phyloP scores from a whole-genome alignment of 495 filamentous ascomycete genomes.

The Hyphodiscus hymeniophilus region DNA sequence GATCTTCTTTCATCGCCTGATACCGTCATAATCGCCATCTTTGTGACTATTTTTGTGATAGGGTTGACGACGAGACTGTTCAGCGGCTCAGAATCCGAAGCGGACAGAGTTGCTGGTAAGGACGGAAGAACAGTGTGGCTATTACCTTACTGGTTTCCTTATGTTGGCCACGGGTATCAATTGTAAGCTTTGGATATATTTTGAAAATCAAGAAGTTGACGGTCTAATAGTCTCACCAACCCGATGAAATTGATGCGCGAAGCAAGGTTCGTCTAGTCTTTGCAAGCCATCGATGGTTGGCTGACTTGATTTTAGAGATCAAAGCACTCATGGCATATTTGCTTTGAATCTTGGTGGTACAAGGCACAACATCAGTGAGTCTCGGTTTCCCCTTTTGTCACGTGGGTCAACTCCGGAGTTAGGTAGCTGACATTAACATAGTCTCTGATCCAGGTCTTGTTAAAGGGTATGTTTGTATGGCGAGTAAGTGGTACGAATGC shows the following conservation, averaged over 20 bases:
- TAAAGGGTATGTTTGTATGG: constrained; percentile 19
- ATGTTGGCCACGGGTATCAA: constrained; percentile 44
- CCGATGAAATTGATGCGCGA: constrained; percentile 3
- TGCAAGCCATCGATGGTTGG: too few relatives aligned
- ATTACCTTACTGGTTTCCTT: constrained; percentile 53
- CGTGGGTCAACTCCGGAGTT: not conserved
- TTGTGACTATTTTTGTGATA: constrained; percentile 8
- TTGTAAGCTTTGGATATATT: constrained; percentile 33
- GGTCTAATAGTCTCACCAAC: constrained; percentile 31
- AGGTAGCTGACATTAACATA: not conserved
- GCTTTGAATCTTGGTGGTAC: constrained; percentile 41
- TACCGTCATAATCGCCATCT: not conserved
- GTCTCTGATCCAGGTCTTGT: constrained; percentile 43
- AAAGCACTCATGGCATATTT: constrained; percentile 39
- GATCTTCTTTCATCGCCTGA: not conserved
- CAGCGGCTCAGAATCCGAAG: constrained; percentile 1
- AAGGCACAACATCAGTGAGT: constrained; percentile 35
- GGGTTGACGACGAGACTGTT: constrained; percentile 12
- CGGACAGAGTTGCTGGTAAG: not conserved
- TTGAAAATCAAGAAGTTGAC: constrained; percentile 26
- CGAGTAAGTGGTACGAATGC: not conserved
- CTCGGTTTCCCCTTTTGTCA: not conserved
- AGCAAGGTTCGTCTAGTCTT: constrained; percentile 5
- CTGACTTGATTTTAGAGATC: constrained; percentile 22
- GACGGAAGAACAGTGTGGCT: constrained; percentile 27